Percentiles rank a stretch among this genome's conserved stretches.
These are phyloP conservation scores for Cryphonectria nitschkei DNA, from an alignment of 2,329 filamentous ascomycete genomes.

Conservation along the genomic window DNA sequence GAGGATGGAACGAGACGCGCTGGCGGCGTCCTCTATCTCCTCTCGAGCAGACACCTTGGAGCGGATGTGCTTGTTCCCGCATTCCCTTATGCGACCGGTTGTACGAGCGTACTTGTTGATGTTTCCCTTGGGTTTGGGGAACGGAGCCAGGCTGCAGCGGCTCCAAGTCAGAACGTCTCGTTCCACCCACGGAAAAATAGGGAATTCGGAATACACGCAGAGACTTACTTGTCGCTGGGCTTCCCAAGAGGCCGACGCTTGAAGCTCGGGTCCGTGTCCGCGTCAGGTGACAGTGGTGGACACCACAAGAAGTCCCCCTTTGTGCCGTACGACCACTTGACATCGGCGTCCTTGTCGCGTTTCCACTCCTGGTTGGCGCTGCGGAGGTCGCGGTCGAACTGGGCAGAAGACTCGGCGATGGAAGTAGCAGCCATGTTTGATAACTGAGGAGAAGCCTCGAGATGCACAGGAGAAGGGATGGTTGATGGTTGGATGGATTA, in stretches of 20 bases:
- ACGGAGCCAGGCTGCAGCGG: slow-evolving; percentile 25
- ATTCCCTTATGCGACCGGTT: slow-evolving; percentile 30
- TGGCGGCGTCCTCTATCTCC: slow-evolving; percentile 43
- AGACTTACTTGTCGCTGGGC: slow-evolving; percentile 40
- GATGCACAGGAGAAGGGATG: slow-evolving; percentile 8
- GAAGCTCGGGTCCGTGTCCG: slow-evolving; percentile 36
- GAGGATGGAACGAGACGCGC: slow-evolving; percentile 42
- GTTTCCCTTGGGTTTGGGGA: slow-evolving; percentile 39
- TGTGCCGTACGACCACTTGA: slow-evolving; percentile 48
- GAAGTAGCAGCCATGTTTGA: slow-evolving; percentile 34
- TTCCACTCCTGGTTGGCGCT: slow-evolving; percentile 48
- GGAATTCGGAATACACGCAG: slow-evolving; percentile 1
- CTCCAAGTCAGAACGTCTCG: slow-evolving; percentile 17
- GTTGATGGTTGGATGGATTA: background rate
- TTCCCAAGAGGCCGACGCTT: slow-evolving; percentile 42
- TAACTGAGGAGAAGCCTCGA: background rate
- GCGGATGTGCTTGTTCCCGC: slow-evolving; percentile 38
- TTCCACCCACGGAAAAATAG: background rate
- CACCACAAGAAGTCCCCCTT: slow-evolving; percentile 12
- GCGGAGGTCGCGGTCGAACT: slow-evolving; percentile 49
- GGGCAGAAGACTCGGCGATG: slow-evolving; percentile 31
- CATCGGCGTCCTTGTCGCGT: slow-evolving; percentile 46
- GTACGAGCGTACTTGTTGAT: slow-evolving; percentile 42
- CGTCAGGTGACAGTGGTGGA: slow-evolving; percentile 1
- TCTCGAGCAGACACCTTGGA: slow-evolving; percentile 39